Conservation (phyloP, 345 rosid species). For the Fremontodendron californicum region DNA sequence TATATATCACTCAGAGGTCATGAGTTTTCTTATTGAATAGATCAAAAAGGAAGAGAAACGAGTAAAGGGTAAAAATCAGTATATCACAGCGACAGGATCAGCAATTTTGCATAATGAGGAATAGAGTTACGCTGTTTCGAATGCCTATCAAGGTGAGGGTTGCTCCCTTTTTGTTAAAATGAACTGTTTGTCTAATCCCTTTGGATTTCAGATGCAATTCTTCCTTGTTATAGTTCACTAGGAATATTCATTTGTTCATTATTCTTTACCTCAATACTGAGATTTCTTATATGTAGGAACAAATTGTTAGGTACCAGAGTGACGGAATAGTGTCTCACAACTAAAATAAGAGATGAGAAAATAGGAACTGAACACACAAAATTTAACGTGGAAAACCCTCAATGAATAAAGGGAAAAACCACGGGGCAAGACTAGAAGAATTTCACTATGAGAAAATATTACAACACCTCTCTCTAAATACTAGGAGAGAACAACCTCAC, state of each 20-base stretch:
- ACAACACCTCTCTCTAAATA: no score
- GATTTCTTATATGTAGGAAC: slow-evolving; percentile 5
- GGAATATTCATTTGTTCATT: slow-evolving; percentile 22
- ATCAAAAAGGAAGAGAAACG: background rate
- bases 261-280: background rate
- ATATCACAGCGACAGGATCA: background rate
- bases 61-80: background rate
- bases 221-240: slow-evolving; percentile 15
- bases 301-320: no score
- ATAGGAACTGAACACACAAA: no score
- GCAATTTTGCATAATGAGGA: slow-evolving; percentile 2
- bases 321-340: no score
- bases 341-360: no score
- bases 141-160: slow-evolving; percentile 1
- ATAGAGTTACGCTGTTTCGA: background rate
- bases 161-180: slow-evolving; percentile 2
- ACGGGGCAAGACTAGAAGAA: no score
- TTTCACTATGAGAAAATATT: no score
- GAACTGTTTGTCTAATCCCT: slow-evolving; percentile 1
- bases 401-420: no score
- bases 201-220: background rate
- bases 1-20: slow-evolving; percentile 75
- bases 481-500: no score
- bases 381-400: no score
- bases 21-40: slow-evolving; percentile 70